Evolutionary conservation across 345 rosid genomes (phyloP).

Genomic region (Anastatica hierochuntica): DNA sequence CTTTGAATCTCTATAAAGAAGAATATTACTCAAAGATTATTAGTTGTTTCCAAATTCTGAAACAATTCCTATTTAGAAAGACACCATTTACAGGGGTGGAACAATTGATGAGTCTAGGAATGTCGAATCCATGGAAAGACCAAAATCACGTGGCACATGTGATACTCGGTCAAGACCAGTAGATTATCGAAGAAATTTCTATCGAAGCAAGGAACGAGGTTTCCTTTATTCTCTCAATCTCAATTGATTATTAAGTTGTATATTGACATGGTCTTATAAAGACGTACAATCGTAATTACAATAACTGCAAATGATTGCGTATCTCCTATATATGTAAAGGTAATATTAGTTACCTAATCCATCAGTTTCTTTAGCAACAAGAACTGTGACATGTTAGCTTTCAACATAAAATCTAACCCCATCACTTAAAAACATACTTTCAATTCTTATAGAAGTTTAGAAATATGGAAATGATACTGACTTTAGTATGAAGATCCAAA

Average conservation of each 20-base stretch:
- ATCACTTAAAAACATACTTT: neutral
- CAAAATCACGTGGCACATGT: slow-evolving; percentile 63
- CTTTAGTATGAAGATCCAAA: neutral
- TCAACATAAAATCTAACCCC: neutral
- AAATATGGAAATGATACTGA: neutral
- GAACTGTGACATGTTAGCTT: slow-evolving; percentile 57
- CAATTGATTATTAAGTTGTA: too few species aligned
- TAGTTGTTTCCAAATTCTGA: neutral
- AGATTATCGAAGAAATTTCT: slow-evolving; percentile 68
- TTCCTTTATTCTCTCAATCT: too few species aligned
- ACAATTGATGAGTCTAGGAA: slow-evolving; percentile 37
- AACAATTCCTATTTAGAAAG: too few species aligned
- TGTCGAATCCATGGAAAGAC: slow-evolving; percentile 61
- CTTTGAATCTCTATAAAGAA: too few species aligned
- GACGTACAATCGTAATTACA: too few species aligned
- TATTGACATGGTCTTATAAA: too few species aligned
- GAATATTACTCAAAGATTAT: too few species aligned
- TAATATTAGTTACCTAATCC: too few species aligned
- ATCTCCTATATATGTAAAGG: too few species aligned
- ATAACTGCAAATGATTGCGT: too few species aligned
- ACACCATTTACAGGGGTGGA: too few species aligned
- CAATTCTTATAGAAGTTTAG: neutral
- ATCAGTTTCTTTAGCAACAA: slow-evolving; percentile 55
- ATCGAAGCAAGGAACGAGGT: slow-evolving; percentile 75
- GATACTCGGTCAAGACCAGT: slow-evolving; percentile 56